Evolutionary conservation across 768 basidiomycete genomes (phyloP), one percentile per base, ranked within the genome.

Genomic region (Termitomyces sp.): DNA sequence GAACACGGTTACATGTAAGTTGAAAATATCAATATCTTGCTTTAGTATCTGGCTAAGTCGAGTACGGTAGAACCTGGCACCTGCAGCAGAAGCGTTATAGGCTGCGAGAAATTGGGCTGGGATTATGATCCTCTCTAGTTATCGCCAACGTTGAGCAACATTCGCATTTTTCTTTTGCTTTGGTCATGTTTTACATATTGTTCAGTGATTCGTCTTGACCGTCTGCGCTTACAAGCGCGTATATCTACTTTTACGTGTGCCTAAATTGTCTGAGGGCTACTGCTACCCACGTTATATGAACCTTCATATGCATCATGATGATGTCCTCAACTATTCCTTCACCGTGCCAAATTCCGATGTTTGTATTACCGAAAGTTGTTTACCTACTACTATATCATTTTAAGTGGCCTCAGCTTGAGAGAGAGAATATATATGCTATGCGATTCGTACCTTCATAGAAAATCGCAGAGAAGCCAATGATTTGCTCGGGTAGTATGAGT

Each of bases 311-410:
- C 14, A 24, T 45, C 36, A 53, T 13, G 30, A 57, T 0, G 53
- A 52, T 14, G 47, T 40, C 24, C 51, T 48, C 8, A 56, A 13
- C 47, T 59, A 58, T 69, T 90, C 91, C 77, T 83, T 91, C 44
- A 90, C 93, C 4, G 88, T 89, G 4, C 93, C 93, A 56, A n/a
- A n/a, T n/a, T n/a, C n/a, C n/a, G n/a, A 96, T 84, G 3, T 85
- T 88, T 46, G 94, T 96, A 67, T n/a, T n/a, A n/a, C n/a, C n/a
- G n/a, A n/a, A n/a, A n/a, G n/a, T 90, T 93, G 71, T 95, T 96
- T 62, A 96, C 93, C 91, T 95, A 61, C 40, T 9, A 16, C 22
- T 7, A 4, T 22, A 22, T 6, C 10, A n/a, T n/a, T 12, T 4
- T 20, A n/a, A n/a, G n/a, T n/a, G n/a, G n/a, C n/a, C n/a, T n/a